Base-by-base conservation (phyloP, 2,329 filamentous ascomycete genomes). In the Ophiostoma quercus region DNA sequence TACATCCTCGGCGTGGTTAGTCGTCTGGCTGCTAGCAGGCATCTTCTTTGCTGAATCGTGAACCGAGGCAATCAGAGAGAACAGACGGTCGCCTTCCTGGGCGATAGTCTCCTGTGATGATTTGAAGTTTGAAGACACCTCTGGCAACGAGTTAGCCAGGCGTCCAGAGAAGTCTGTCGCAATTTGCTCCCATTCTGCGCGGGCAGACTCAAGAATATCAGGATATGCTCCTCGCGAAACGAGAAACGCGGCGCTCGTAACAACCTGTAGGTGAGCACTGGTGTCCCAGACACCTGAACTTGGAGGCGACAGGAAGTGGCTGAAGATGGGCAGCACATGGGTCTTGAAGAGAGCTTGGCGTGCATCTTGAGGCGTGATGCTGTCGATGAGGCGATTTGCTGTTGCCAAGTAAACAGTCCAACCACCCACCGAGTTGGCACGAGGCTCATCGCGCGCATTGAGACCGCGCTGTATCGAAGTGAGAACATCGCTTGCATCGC, bases 381-480 rank as follows among this genome's bases (percentile, higher is more conserved):
- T 79, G 41, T 76, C 79, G 19, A 84, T 75, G 19, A 92, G 81
- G 73, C 85, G 82, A 57, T 84, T 82, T 1, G 86, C 82, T 1
- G 88, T 82, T 14, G 88, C 84, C 22, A 94, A 84, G 76, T 96
- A 98, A 16, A 87, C 85, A 37, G 84, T 86, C 88, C 92, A 97
- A 8, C 91, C 92, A 67, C 85, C 82, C 4, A 85, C 82, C 1
- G 88, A 83, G 75, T 93, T 91, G 51, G 84, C 82, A 14, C 87
- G 86, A 1, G 88, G 87, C 75, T 97, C 94, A 47, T 95, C 91
- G 73, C 90, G 88, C 69, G 84, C 87, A 0, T 85, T 84, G 8
- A 97, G 85, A 0, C 94, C 94, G 47, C 84, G 82, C 72, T 89
- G 87, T 57, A 96, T 82, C 3, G 91, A 87, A 11, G 84, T 82